A percentile compares a stretch with the other conserved stretches of the same genome.
Evolutionary conservation across 257 asterid genomes (phyloP).

Genomic region (Fraxinus americana): DNA sequence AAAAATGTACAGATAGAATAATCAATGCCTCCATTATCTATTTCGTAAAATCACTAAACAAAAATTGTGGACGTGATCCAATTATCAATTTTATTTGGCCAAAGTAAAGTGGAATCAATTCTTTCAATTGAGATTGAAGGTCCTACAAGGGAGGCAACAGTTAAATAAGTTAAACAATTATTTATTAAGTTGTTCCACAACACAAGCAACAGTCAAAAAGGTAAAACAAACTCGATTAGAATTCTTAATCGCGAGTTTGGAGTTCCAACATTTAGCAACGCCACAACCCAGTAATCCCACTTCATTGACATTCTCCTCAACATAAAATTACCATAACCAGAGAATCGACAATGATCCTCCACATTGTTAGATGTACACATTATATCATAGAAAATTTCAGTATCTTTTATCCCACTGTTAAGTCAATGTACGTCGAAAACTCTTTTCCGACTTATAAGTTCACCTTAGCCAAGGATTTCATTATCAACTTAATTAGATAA

Average conservation of each 20-base stretch:
- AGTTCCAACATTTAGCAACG: background rate
- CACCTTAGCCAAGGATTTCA: too few species aligned
- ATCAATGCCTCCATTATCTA: background rate
- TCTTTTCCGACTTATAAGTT: too few species aligned
- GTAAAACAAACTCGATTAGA: background rate
- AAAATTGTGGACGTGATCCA: background rate
- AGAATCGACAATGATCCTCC: background rate
- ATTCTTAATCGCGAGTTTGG: background rate
- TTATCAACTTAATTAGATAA: too few species aligned
- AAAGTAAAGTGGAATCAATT: slow-evolving; percentile 45
- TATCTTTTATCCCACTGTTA: too few species aligned
- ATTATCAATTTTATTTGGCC: background rate
- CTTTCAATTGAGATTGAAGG: slow-evolving; percentile 76
- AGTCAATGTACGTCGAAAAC: too few species aligned
- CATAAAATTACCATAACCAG: background rate
- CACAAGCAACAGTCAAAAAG: background rate
- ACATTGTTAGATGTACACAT: background rate
- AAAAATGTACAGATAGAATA: slow-evolving; percentile 17
- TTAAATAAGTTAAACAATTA: background rate
- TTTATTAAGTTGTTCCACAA: background rate
- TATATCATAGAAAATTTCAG: background rate
- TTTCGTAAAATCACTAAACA: background rate
- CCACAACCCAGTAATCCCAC: background rate
- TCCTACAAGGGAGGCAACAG: slow-evolving; percentile 43
- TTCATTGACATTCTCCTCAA: background rate